A percentile compares a stretch with the other conserved stretches of the same genome.
Evolutionary conservation across 805 yeast species (phyloP).

Genomic region (Lipomyces kockii): DNA sequence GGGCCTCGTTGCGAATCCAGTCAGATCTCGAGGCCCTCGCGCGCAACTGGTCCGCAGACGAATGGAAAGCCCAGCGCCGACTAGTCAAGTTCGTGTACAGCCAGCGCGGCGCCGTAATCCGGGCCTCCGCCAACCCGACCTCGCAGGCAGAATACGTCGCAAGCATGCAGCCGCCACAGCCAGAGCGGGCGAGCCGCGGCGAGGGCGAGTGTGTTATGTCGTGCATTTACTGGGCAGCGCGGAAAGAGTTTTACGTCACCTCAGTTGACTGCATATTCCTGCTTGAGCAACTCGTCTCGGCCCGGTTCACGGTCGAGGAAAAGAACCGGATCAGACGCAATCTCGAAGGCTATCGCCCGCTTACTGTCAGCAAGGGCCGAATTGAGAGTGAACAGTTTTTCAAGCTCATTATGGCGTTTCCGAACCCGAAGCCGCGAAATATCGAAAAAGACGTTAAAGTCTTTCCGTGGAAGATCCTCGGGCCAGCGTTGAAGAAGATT

Average conservation of each 20-base stretch:
- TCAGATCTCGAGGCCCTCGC: constrained; percentile 48
- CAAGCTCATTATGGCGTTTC: constrained; percentile 61
- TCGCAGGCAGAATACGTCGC: constrained; percentile 25
- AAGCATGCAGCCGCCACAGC: constrained; percentile 11
- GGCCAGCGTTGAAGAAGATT: constrained; percentile 60
- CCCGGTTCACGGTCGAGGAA: constrained; percentile 67
- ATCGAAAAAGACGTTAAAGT: constrained; percentile 75
- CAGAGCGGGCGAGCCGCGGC: constrained; percentile 17
- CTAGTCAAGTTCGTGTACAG: constrained; percentile 51
- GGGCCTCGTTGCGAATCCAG: constrained; percentile 43
- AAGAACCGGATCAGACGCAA: constrained; percentile 72
- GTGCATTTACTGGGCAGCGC: constrained; percentile 63
- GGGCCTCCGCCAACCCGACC: constrained; percentile 42
- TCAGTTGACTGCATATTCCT: constrained; percentile 66
- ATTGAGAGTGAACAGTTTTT: constrained; percentile 49
- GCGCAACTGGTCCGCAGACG: constrained; percentile 55
- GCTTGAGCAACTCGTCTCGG: constrained; percentile 59
- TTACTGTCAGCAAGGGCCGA: constrained; percentile 58
- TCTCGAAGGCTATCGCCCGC: constrained; percentile 65
- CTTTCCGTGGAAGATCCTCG: constrained; percentile 60
- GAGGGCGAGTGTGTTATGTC: constrained; percentile 31
- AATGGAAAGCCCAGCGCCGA: constrained; percentile 51
- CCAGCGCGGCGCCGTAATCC: constrained; percentile 38
- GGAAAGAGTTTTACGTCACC: constrained; percentile 58
- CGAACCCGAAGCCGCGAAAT: constrained; percentile 67